Percentiles rank a stretch among this genome's conserved stretches.
These are phyloP conservation scores for Nigrograna mackinnonii DNA, from an alignment of 2,329 filamentous ascomycete genomes.

Conservation along the genomic window DNA sequence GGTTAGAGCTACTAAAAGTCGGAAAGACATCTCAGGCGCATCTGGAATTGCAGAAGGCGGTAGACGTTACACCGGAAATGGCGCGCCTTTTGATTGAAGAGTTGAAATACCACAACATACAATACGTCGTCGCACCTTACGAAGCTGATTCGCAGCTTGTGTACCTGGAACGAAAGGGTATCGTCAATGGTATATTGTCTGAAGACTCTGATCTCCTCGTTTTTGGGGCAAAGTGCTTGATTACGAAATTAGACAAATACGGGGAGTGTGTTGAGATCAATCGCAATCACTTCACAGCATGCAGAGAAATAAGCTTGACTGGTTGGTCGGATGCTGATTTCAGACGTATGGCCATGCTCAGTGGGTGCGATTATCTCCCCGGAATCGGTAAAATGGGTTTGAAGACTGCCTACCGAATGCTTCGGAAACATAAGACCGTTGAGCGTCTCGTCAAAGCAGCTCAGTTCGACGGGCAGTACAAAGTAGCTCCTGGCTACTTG, in stretches of 20 bases:
- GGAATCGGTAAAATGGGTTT: constrained; percentile 84
- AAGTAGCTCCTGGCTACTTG: constrained; percentile 79
- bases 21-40: constrained; percentile 82
- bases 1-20: constrained; percentile 77
- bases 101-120: constrained; percentile 76
- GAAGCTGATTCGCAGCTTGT: constrained; percentile 97
- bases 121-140: constrained; percentile 94
- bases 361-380: constrained; percentile 93
- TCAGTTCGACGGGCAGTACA: constrained; percentile 85
- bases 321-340: constrained; percentile 94
- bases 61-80: constrained; percentile 97
- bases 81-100: constrained; percentile 89
- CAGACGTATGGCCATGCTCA: constrained; percentile 92
- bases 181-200: constrained; percentile 86
- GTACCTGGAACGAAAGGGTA: constrained; percentile 84
- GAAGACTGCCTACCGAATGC: constrained; percentile 89
- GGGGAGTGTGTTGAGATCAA: constrained; percentile 93
- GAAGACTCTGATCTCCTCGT: constrained; percentile 97
- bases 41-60: constrained; percentile 87
- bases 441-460: constrained; percentile 81
- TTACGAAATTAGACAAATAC: constrained; percentile 94
- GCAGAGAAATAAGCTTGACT: constrained; percentile 83
- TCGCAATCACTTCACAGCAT: constrained; percentile 84
- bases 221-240: constrained; percentile 85
- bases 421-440: constrained; percentile 86